Conservation (phyloP, 129 eudicot genomes). For the Lactuca sativa region DNA sequence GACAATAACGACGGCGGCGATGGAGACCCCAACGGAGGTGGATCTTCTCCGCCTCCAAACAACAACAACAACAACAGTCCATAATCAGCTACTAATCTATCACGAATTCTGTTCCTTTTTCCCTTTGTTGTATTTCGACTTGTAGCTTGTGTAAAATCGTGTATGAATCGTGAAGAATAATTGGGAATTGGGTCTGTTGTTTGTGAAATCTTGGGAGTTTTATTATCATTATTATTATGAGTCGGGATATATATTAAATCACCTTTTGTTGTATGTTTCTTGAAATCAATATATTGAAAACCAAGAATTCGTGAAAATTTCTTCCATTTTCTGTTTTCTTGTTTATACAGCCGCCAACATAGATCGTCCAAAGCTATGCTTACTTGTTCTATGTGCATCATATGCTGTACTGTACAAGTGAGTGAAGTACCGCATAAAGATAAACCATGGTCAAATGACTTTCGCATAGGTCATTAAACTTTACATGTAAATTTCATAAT, state of each 20-base stretch:
- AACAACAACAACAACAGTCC: too few relatives aligned
- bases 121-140: too few relatives aligned
- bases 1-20: not conserved
- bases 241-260: not conserved
- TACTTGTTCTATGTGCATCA: not conserved
- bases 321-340: slow-evolving; percentile 1
- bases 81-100: too few relatives aligned
- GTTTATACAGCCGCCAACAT: slow-evolving; percentile 1
- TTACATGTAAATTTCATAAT: slow-evolving; percentile 8
- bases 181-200: not conserved
- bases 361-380: not conserved
- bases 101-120: too few relatives aligned
- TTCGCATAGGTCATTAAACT: not conserved
- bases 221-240: too few relatives aligned
- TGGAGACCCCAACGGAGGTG: too few relatives aligned
- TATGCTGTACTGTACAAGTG: not conserved
- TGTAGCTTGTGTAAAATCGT: not conserved
- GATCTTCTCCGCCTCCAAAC: too few relatives aligned
- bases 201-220: too few relatives aligned
- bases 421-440: not conserved
- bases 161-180: slow-evolving; percentile 16
- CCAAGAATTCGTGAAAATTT: slow-evolving; percentile 9
- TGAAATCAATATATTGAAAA: not conserved
- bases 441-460: not conserved
- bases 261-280: not conserved